Evolutionary conservation across 352 stramenopile species (phyloP).

Genomic region (Pythium phragmitis): DNA sequence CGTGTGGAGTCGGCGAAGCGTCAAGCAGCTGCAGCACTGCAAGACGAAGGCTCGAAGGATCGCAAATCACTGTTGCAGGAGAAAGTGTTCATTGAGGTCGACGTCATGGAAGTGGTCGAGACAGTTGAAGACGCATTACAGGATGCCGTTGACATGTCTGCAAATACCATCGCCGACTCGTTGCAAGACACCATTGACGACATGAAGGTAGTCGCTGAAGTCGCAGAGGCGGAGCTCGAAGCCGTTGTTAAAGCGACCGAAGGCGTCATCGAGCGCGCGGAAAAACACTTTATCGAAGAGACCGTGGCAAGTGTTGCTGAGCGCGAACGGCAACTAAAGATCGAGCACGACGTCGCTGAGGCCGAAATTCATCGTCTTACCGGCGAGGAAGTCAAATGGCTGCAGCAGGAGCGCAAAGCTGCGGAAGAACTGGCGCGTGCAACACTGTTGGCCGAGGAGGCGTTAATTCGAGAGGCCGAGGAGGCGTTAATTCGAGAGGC

Average conservation of each 20-base stretch:
- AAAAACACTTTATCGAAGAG: neutral
- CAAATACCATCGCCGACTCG: neutral
- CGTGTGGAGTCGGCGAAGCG: slow-evolving; percentile 12
- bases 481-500: slow-evolving; percentile 3
- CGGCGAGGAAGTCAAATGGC: neutral
- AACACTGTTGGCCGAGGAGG: slow-evolving; percentile 9
- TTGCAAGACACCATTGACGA: slow-evolving; percentile 7
- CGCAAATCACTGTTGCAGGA: neutral
- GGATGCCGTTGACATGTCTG: neutral
- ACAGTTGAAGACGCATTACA: neutral
- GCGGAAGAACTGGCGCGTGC: slow-evolving; percentile 10
- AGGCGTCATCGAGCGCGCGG: neutral
- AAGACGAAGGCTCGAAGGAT: slow-evolving; percentile 1
- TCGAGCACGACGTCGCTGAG: slow-evolving; percentile 12
- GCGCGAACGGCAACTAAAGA: slow-evolving; percentile 10
- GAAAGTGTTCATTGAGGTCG: slow-evolving; percentile 8
- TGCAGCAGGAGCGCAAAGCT: slow-evolving; percentile 1
- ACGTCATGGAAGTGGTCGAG: slow-evolving; percentile 21
- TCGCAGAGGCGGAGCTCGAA: slow-evolving; percentile 1
- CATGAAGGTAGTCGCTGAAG: neutral
- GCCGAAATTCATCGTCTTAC: slow-evolving; percentile 11
- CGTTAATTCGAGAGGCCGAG: neutral
- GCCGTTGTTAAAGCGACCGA: neutral
- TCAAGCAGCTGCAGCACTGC: neutral
- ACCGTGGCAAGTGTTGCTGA: neutral